Evolutionary conservation across 1,284 basidiomycete genomes (phyloP), one percentile per base, ranked within the genome.

Genomic region (Meira nashicola): DNA sequence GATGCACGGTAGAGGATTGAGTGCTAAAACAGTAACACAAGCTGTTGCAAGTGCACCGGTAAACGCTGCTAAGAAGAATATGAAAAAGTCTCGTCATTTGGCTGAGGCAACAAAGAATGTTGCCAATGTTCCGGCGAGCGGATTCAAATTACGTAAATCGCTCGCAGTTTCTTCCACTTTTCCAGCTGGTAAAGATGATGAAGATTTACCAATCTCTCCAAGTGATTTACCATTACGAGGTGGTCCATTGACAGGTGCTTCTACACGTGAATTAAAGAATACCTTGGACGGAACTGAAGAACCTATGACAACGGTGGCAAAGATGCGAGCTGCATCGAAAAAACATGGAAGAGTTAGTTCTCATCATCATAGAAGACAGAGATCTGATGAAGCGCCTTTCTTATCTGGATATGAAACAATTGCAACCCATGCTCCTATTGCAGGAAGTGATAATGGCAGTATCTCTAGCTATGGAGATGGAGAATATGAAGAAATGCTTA

Each of bases 361-460:
- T 33, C 28, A 33, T 33, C 28, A 33, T 8, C 28, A 33, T 33
- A 58, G 54, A 39, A 69, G 63, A 14, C 48, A 57, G 8, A 48
- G 61, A 17, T 67, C 64, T 46, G 68, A 72, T 37, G 65, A 68
- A 33, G 62, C 67, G 1, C 70, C 71, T 1, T 74, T 74, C 66
- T 49, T 74, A 0, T 74, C 71, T n/a, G 66, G 62, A 14, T 68
- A 66, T 53, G 71, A 74, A 38, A 68, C 68, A 17, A 48, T 74
- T 19, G 48, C 58, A n/a, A 60, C 60, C 1, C 70, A 74, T 49
- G 71, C 71, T 12, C 71, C 71, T 8, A 58, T 74, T 19, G 58
- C 61, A 2, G 40, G 23, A 3, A 66, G 62, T 52, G 68, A 71
- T 48, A 64, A 66, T 23, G 68, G 60, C 37, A 60, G 62, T 53